Conservation (phyloP, 192 early-diverging fungal species). For the Entomortierella parvispora region DNA sequence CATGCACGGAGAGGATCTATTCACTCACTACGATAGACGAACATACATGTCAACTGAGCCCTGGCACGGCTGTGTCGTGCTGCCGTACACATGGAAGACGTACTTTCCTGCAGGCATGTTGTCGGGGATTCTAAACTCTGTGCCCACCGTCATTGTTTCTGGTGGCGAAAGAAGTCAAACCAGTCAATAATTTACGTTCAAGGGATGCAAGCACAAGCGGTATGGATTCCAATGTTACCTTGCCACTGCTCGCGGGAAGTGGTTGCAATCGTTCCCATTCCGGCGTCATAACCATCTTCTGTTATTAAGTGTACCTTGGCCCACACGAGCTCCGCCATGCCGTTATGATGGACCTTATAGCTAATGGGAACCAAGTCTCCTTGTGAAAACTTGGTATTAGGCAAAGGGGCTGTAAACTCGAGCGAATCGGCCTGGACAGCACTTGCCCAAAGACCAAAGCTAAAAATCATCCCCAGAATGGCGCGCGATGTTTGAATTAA, state of each 20-base stretch:
- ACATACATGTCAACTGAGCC: conserved; percentile 28
- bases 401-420: conserved; percentile 20
- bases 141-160: conserved; percentile 7
- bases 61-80: conserved; percentile 33
- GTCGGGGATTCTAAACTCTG: conserved; percentile 13
- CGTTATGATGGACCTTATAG: conserved; percentile 33
- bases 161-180: conserved; percentile 19
- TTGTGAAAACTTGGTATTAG: conserved; percentile 8
- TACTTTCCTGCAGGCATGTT: conserved; percentile 22
- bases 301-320: conserved; percentile 36
- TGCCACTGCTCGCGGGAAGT: conserved; percentile 16
- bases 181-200: background rate
- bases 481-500: background rate
- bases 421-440: conserved; percentile 15
- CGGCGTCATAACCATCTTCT: conserved; percentile 33
- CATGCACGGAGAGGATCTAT: no score
- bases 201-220: no score
- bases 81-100: conserved; percentile 30
- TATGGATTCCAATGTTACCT: no score
- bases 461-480: background rate
- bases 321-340: conserved; percentile 28
- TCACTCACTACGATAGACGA: background rate
- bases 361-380: conserved; percentile 19
- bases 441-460: conserved; percentile 8
- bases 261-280: conserved; percentile 20